Evolutionary conservation across 2,329 filamentous ascomycete species (phyloP), one percentile per base, ranked within the genome.

Genomic region (Cryphonectria naterciae): DNA sequence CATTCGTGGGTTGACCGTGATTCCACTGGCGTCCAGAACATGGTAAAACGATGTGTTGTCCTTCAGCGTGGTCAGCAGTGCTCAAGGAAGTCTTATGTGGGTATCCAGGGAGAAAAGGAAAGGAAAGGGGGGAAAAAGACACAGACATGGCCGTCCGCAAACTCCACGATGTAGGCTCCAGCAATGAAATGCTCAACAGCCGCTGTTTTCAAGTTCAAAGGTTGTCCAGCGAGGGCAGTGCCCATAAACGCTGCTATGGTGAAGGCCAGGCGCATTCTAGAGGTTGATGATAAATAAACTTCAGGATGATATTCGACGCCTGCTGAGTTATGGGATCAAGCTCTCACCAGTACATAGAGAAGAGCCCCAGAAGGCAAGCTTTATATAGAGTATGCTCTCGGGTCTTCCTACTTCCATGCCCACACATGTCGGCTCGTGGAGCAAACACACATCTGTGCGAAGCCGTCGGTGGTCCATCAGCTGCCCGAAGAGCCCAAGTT

Each of bases 91-190:
- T 32, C 32, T 65, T 65, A 17, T 64, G 1, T 4, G 64, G 25
- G 15, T 65, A 1, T 46, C 35, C 11, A 25, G 37, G n/a, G n/a
- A 32, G 10, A 58, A 32, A 32, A 32, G 32, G 32, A 32, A 32
- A 32, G 32, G 4, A 4, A 32, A 39, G 10, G 7, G 37, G 10
- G 4, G 4, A 39, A 13, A 13, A 0, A 2, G 3, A 39, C 1
- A 62, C 70, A 49, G 43, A 73, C 72, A 62, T 71, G 64, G 22
- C 68, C 70, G 11, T 72, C 75, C 7, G 71, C 64, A 15, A 77
- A 75, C 63, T 77, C 76, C 43, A 77, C 76, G n/a, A 77, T 73
- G 62, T 73, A 74, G n/a, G 70, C 66, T 28, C 69, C 69, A 32
- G 71, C 62, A 52, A 64, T n/a, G 7, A 43, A 28, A 67, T 56